These are phyloP conservation scores for Rhizophagus prolifer DNA, from an alignment of 192 early-diverging fungal genomes.

Conservation along the genomic window DNA sequence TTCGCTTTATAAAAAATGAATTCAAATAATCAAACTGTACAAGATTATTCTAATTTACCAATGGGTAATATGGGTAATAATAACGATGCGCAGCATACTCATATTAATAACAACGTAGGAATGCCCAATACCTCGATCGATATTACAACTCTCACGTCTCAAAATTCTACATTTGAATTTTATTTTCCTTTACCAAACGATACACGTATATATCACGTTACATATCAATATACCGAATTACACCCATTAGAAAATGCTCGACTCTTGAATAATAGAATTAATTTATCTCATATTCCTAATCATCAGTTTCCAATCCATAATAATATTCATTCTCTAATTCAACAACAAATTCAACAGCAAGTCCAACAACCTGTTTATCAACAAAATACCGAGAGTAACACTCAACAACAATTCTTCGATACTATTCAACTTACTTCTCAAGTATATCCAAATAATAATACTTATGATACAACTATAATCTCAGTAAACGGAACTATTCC, in stretches of 20 bases:
- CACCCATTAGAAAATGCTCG: neutral
- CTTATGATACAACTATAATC: too few species aligned
- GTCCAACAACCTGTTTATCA: neutral
- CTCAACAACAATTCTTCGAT: neutral
- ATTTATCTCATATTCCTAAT: neutral
- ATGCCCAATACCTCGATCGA: too few species aligned
- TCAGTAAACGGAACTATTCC: neutral
- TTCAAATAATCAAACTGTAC: too few species aligned
- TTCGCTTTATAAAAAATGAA: too few species aligned
- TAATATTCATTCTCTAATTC: neutral
- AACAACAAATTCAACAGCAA: neutral
- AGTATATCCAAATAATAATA: too few species aligned
- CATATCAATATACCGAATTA: neutral
- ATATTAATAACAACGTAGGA: too few species aligned
- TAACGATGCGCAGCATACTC: too few species aligned
- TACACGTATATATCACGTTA: neutral
- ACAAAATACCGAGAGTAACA: neutral
- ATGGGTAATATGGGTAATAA: too few species aligned
- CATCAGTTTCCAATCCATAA: neutral
- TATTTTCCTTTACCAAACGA: neutral
- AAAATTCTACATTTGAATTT: neutral
- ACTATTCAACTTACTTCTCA: too few species aligned
- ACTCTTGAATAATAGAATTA: neutral
- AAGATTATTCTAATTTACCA: too few species aligned
- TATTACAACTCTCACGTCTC: neutral